Conservation (phyloP, 768 basidiomycete genomes). For the Hemileccinum rubropunctum region DNA sequence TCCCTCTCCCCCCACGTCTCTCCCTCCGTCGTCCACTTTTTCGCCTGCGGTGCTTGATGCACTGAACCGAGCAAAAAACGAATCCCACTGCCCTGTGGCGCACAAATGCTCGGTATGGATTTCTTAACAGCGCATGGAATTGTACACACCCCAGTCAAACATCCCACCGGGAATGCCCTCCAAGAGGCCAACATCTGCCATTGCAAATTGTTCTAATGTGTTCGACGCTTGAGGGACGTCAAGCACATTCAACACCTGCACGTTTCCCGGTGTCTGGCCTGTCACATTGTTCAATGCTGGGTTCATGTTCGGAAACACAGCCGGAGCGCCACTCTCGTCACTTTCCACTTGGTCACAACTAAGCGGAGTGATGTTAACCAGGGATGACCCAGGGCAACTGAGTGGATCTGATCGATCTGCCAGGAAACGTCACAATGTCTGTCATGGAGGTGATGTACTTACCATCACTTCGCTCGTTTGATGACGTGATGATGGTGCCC, state of each 20-base stretch:
- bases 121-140: conserved; percentile 19
- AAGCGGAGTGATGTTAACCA: conserved; percentile 59
- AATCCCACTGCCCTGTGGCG: conserved; percentile 73
- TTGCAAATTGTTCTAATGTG: conserved; percentile 60
- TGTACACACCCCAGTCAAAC: conserved; percentile 79
- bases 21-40: not conserved
- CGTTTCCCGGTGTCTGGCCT: conserved; percentile 42
- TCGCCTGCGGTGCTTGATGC: conserved; percentile 4
- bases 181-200: conserved; percentile 66
- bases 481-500: conserved; percentile 52
- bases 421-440: conserved; percentile 1
- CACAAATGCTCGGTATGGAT: not conserved
- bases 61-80: conserved; percentile 67
- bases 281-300: conserved; percentile 62
- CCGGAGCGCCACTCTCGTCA: conserved; percentile 21
- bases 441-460: conserved; percentile 28
- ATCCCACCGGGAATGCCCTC: conserved; percentile 80
- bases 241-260: conserved; percentile 76
- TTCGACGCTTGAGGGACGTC: conserved; percentile 56
- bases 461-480: conserved; percentile 52
- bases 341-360: conserved; percentile 27
- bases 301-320: conserved; percentile 59
- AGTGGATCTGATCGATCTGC: conserved; percentile 15
- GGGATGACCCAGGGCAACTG: conserved; percentile 31
- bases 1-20: not conserved